Evolutionary conservation across 2,329 filamentous ascomycete species (phyloP).

Genomic region (Didymellaceae sp.): DNA sequence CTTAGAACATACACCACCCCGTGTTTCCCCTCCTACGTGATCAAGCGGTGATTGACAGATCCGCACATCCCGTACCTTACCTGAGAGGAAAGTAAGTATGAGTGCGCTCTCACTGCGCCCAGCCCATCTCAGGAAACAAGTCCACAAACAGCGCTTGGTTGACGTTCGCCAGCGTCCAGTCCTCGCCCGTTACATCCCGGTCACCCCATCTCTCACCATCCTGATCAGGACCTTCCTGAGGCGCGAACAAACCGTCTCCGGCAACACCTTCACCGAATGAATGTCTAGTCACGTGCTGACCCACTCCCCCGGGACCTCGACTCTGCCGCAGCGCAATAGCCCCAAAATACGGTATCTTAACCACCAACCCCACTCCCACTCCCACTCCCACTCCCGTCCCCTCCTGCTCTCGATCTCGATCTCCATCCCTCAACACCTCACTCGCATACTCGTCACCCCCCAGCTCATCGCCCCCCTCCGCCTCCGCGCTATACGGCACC

Average conservation of each 20-base stretch:
- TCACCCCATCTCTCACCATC: neutral
- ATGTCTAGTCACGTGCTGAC: too few species aligned
- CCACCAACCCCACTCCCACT: too few species aligned
- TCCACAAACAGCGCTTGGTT: constrained; percentile 7
- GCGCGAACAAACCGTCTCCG: neutral
- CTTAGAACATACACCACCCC: too few species aligned
- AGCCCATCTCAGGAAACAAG: too few species aligned
- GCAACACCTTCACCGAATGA: too few species aligned
- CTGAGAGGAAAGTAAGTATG: too few species aligned
- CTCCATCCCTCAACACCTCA: constrained; percentile 14
- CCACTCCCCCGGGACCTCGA: neutral
- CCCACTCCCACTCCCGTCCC: too few species aligned
- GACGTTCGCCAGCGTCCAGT: constrained; percentile 24
- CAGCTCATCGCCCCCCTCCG: constrained; percentile 19
- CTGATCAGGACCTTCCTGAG: neutral
- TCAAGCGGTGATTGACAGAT: too few species aligned
- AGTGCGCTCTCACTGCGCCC: too few species aligned
- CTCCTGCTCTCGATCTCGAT: too few species aligned
- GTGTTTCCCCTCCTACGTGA: too few species aligned
- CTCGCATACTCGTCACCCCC: constrained; percentile 34
- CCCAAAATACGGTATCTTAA: constrained; percentile 27
- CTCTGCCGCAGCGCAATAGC: constrained; percentile 25
- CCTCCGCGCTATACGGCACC: constrained; percentile 18
- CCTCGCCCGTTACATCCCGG: neutral
- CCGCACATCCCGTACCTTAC: too few species aligned